Percentiles rank a stretch among this genome's conserved stretches.
Conservation (phyloP, 2,329 filamentous ascomycete species). For the Aspergillus quadrilineatus region DNA sequence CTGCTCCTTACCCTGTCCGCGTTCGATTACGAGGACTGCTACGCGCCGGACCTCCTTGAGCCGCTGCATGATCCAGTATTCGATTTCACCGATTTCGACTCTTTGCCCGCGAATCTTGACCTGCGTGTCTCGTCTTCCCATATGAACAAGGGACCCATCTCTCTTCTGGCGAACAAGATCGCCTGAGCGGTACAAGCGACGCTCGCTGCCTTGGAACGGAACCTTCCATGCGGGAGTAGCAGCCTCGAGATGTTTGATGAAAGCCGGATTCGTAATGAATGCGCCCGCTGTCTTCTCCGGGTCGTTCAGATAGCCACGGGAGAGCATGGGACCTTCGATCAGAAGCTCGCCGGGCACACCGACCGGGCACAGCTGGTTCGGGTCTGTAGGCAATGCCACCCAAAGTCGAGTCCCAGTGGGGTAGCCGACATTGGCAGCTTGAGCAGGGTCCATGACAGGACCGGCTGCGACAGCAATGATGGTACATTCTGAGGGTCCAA, state of each 20-base stretch:
- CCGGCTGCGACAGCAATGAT: neutral
- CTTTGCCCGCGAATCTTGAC: neutral
- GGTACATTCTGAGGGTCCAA: neutral
- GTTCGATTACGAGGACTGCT: neutral
- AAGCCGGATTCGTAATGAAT: constrained; percentile 23
- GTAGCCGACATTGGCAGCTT: neutral
- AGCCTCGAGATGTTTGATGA: neutral
- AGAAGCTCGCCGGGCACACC: constrained; percentile 20
- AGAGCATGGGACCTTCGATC: constrained; percentile 30
- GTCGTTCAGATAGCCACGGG: constrained; percentile 28
- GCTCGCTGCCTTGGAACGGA: neutral
- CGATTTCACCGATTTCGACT: neutral
- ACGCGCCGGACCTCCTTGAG: neutral
- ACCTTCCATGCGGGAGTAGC: neutral
- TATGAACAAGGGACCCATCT: neutral
- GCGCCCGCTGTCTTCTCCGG: constrained; percentile 19
- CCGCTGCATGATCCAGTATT: neutral
- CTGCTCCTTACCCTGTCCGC: neutral
- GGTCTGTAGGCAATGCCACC: neutral
- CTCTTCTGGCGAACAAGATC: neutral
- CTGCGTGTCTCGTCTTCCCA: neutral
- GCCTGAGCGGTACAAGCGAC: neutral
- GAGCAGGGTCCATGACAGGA: neutral
- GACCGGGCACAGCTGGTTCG: neutral
- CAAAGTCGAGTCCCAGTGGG: neutral